phyloP scores from a whole-genome alignment of 192 early-diverging fungal species.

The Glomus cerebriforme region DNA sequence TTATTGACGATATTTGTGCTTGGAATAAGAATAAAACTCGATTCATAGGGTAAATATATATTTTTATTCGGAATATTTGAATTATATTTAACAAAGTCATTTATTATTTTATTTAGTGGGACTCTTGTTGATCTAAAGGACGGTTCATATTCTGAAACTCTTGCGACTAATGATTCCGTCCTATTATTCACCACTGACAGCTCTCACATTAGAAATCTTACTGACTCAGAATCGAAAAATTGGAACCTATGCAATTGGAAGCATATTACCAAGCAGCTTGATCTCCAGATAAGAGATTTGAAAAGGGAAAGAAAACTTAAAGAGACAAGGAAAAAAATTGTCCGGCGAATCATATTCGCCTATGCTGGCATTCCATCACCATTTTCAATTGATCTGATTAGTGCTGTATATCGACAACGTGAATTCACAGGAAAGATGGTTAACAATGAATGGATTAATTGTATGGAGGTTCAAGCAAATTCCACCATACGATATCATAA shows the following conservation, averaged over 20 bases:
- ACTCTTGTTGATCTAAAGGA: neutral
- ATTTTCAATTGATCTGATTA: slow-evolving; percentile 50
- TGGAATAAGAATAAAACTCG: neutral
- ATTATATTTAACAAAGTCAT: too few relatives aligned
- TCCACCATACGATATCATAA: neutral
- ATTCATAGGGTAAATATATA: neutral
- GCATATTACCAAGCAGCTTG: slow-evolving; percentile 18
- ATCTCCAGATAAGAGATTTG: neutral
- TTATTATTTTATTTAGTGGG: slow-evolving; percentile 1
- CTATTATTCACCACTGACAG: neutral
- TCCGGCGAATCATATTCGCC: slow-evolving; percentile 28
- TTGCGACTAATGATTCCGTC: neutral
- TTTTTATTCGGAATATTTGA: too few relatives aligned
- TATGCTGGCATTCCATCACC: slow-evolving; percentile 47
- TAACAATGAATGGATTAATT: neutral
- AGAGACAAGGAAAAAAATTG: slow-evolving; percentile 22
- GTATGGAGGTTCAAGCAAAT: neutral
- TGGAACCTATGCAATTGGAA: slow-evolving; percentile 12
- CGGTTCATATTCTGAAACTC: neutral
- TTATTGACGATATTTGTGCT: slow-evolving; percentile 19
- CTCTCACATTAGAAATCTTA: neutral
- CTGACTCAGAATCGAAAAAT: neutral
- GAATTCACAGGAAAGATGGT: slow-evolving; percentile 43
- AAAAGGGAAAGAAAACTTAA: neutral
- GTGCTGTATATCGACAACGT: slow-evolving; percentile 53